These are phyloP conservation scores for Metschnikowia drakensbergensis DNA, from an alignment of 805 yeast genomes.

Conservation along the genomic window DNA sequence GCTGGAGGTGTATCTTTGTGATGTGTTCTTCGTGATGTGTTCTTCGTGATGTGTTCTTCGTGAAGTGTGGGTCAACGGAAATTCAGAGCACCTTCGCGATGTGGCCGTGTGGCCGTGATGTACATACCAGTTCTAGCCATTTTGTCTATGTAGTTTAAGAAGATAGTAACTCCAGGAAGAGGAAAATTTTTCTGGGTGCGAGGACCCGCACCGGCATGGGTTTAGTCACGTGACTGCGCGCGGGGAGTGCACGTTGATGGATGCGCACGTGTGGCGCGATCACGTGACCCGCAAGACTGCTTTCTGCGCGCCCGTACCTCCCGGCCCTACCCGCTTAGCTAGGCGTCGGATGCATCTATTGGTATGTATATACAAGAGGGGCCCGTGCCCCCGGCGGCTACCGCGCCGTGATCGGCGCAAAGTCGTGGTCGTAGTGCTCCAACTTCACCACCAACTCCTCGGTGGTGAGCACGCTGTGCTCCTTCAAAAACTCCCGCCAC, in stretches of 20 bases:
- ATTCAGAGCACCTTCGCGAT: too few species aligned
- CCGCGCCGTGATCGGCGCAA: conserved; percentile 21
- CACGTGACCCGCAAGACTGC: conserved; percentile 2
- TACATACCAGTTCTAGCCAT: conserved; percentile 70
- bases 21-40: too few species aligned
- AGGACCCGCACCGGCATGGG: not conserved
- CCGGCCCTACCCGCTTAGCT: too few species aligned
- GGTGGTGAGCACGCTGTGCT: conserved; percentile 42
- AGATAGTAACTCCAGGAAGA: not conserved
- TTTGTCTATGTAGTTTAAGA: conserved; percentile 22
- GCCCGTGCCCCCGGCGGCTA: not conserved
- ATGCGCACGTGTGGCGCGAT: not conserved
- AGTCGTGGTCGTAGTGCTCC: conserved; percentile 42
- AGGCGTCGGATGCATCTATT: not conserved
- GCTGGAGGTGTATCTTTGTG: too few species aligned
- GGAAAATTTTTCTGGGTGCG: conserved; percentile 6
- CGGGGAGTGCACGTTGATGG: not conserved
- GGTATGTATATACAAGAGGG: not conserved
- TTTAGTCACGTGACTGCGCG: not conserved
- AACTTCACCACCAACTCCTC: conserved; percentile 50
- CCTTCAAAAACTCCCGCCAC: conserved; percentile 45
- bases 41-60: too few species aligned
- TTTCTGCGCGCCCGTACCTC: not conserved
- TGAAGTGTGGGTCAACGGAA: too few species aligned
- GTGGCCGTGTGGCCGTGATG: not conserved